Conservation (phyloP, 352 stramenopile species). For the Globisporangium paddicum region DNA sequence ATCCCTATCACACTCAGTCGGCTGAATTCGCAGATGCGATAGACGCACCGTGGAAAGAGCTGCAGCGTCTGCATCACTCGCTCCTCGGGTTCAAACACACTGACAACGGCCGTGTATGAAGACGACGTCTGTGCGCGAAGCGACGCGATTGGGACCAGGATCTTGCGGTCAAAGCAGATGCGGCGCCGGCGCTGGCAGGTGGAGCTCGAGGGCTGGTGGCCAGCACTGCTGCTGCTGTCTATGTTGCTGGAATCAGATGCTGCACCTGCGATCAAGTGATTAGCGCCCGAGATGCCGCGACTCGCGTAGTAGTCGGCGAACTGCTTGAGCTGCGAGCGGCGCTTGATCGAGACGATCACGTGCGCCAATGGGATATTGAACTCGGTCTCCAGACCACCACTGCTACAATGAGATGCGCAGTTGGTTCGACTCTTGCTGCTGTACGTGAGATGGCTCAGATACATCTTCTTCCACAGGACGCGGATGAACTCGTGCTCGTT, state of each 20-base stretch:
- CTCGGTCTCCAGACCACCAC: constrained; percentile 5
- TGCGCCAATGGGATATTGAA: constrained; percentile 62
- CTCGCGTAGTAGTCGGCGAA: constrained; percentile 68
- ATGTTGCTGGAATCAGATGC: too few species aligned
- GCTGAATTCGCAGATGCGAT: too few species aligned
- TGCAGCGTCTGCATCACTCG: constrained; percentile 16
- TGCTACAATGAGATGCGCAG: neutral
- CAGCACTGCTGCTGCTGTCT: neutral
- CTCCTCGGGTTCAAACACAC: constrained; percentile 25
- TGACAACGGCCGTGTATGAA: constrained; percentile 24
- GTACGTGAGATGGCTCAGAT: constrained; percentile 40
- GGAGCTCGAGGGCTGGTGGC: neutral
- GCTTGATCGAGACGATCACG: constrained; percentile 70
- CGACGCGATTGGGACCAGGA: constrained; percentile 5
- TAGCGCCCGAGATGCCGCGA: constrained; percentile 56
- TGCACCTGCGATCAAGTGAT: constrained; percentile 32
- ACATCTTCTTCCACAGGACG: constrained; percentile 64
- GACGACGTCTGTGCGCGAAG: constrained; percentile 16
- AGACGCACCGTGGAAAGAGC: constrained; percentile 17
- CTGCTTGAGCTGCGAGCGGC: constrained; percentile 52
- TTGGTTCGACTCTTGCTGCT: constrained; percentile 13
- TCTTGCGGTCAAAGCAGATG: constrained; percentile 3
- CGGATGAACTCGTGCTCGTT: constrained; percentile 62
- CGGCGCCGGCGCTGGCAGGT: neutral
- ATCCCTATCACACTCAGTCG: too few species aligned